Base-by-base conservation (phyloP, 2,329 filamentous ascomycete species). In the Stachybotrys chartarum region DNA sequence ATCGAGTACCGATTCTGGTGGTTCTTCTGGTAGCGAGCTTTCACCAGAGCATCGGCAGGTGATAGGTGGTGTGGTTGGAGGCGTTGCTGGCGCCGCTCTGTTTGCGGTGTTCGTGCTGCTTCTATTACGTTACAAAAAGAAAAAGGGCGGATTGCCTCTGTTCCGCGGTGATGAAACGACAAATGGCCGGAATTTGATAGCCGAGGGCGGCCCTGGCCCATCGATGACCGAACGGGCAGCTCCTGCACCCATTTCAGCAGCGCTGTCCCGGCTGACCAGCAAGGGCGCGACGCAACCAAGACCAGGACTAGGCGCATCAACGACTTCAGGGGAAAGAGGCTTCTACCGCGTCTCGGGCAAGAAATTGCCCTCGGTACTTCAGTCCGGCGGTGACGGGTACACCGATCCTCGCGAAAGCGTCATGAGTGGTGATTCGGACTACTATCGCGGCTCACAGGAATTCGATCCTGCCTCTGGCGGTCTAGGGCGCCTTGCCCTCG, bases 321-420 rank as follows among this genome's bases (percentile, higher is more conserved):
- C 45, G 8, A 24, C 45, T 8, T 68, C 66, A 30, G 76, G 73
- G 31, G 83, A 87, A 63, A 73, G 75, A 57, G 81, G 83, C 1
- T 88, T 88, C 66, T 81, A 85, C 58, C 80, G 83, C 32, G 79
- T 88, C 2, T 85, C 84, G 6, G 85, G 85, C 58, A 78, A 79
- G 63, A 87, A 87, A 63, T 67, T 88, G 55, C 80, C 82, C 4
- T 83, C 85, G 2, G 84, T 87, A 10, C 69, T 87, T 44, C 76
- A 82, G 56, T 75, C 75, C 50, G 84, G 84, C 14, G 84, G 84
- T 6, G 84, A 87, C 64, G 84, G 84, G 1, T 87, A 83, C 67
- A 76, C 77, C 18, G 82, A 82, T 56, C 76, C 73, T 8, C 68
- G 70, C 6, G 67, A 68, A 53, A 75, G 69, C 60, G 66, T 74